Conservation (phyloP, 495 filamentous ascomycete genomes). For the Hyaloscypha finlandica region DNA sequence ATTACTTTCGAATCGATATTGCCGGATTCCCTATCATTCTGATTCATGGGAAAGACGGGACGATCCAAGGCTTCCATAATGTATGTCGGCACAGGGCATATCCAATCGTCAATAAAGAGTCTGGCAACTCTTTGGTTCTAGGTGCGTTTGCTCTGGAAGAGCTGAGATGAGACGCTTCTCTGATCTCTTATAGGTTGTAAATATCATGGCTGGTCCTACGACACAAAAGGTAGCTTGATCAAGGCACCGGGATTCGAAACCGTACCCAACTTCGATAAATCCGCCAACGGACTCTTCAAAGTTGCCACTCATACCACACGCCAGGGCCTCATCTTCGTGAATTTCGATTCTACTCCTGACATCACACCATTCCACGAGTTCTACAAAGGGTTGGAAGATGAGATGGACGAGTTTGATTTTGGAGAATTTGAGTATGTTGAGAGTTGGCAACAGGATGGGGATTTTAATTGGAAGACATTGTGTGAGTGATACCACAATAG, state of each 20-base stretch:
- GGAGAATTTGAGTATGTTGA: constrained; percentile 52
- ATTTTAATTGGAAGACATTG: constrained; percentile 55
- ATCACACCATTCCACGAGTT: constrained; percentile 6
- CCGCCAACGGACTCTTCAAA: constrained; percentile 16
- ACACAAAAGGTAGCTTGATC: constrained; percentile 50
- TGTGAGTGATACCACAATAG: constrained; percentile 2
- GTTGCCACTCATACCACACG: constrained; percentile 5
- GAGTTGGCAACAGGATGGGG: constrained; percentile 45
- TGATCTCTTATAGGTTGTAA: constrained; percentile 37
- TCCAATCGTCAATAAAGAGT: constrained; percentile 44
- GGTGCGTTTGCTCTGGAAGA: background rate
- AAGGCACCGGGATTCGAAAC: constrained; percentile 57
- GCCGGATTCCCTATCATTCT: constrained; percentile 54
- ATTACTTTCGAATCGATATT: constrained; percentile 49
- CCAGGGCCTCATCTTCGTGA: constrained; percentile 9
- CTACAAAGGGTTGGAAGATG: constrained; percentile 12
- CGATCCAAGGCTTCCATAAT: constrained; percentile 61
- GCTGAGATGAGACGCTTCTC: too few relatives aligned
- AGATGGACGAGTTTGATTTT: constrained; percentile 42
- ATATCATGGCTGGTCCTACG: constrained; percentile 64
- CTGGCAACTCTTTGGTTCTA: constrained; percentile 4
- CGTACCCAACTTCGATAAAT: constrained; percentile 54
- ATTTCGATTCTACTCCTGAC: constrained; percentile 1
- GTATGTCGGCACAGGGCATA: constrained; percentile 60
- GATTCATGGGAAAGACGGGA: constrained; percentile 47